Percentiles rank a stretch among this genome's conserved stretches.
These are phyloP conservation scores for Aspergillus ochraceus DNA, from an alignment of 2,329 filamentous ascomycete species.

Conservation along the genomic window DNA sequence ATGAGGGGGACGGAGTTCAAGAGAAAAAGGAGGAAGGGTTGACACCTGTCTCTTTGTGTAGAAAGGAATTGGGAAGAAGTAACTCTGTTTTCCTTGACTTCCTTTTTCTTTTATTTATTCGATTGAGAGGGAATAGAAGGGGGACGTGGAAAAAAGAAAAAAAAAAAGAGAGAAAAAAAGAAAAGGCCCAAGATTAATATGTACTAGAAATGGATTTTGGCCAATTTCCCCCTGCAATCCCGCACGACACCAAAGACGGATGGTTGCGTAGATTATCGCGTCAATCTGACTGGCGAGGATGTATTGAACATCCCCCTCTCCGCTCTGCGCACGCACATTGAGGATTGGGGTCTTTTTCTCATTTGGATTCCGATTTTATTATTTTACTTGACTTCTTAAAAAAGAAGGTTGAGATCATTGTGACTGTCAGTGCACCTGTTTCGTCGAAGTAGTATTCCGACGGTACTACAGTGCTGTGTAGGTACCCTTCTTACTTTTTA, in stretches of 20 bases:
- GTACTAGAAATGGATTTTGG: background rate
- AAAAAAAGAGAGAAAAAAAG: background rate
- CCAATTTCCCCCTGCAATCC: constrained; percentile 3
- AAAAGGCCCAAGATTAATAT: background rate
- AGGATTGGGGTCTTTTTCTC: background rate
- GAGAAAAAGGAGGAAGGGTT: constrained; percentile 23
- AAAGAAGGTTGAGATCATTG: background rate
- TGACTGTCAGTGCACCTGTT: background rate
- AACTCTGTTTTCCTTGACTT: background rate
- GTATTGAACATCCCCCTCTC: too few relatives aligned
- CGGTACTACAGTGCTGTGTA: too few relatives aligned
- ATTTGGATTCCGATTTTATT: background rate
- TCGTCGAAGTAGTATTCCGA: too few relatives aligned
- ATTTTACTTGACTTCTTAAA: background rate
- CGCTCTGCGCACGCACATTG: too few relatives aligned
- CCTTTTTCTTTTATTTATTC: constrained; percentile 11
- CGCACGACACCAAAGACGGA: constrained; percentile 13
- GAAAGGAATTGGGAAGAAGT: background rate
- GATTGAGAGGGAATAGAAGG: constrained; percentile 9
- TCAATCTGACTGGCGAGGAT: background rate
- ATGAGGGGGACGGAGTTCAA: constrained; percentile 15
- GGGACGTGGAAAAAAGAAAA: background rate
- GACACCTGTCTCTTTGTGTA: constrained; percentile 9
- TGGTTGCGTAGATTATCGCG: constrained; percentile 24
- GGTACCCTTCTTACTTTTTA: too few relatives aligned